Conservation (phyloP, 495 filamentous ascomycete genomes). For the Beverwykella pulmonaria region DNA sequence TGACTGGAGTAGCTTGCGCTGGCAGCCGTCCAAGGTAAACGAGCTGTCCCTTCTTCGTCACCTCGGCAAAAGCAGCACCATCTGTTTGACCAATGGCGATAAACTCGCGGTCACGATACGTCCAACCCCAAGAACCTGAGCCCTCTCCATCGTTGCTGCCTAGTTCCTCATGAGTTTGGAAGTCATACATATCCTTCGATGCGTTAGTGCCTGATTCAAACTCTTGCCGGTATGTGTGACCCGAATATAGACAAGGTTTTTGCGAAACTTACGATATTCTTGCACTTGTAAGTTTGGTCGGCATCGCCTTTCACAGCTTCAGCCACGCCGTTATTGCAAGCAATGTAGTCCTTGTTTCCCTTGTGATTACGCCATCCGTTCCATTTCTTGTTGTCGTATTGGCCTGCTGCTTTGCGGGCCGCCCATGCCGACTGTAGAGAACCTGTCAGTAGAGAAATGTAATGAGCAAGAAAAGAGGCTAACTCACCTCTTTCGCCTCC, state of each 20-base stretch:
- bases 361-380: conserved; percentile 15
- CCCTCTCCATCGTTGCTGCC: conserved; percentile 21
- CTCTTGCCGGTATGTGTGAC: too few relatives aligned
- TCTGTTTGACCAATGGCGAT: conserved; percentile 60
- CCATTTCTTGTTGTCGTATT: conserved; percentile 23
- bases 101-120: conserved; percentile 58
- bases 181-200: conserved; percentile 27
- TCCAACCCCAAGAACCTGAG: conserved; percentile 55
- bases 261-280: conserved; percentile 17
- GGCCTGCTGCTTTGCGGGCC: conserved; percentile 16
- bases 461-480: background rate
- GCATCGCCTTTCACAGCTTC: conserved; percentile 25
- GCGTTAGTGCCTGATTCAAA: background rate
- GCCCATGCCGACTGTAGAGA: conserved; percentile 17
- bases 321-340: conserved; percentile 17
- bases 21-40: conserved; percentile 55
- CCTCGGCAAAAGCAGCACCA: conserved; percentile 59
- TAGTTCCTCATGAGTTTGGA: conserved; percentile 22
- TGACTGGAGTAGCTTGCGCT: conserved; percentile 6
- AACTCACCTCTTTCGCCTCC: conserved; percentile 25
- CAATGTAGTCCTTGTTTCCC: conserved; percentile 11
- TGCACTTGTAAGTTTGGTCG: conserved; percentile 29
- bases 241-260: background rate
- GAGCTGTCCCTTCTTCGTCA: conserved; percentile 50
- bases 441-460: background rate